These are phyloP conservation scores for Xerocomus minutiporus DNA, from an alignment of 1,284 basidiomycete species.

Conservation along the genomic window DNA sequence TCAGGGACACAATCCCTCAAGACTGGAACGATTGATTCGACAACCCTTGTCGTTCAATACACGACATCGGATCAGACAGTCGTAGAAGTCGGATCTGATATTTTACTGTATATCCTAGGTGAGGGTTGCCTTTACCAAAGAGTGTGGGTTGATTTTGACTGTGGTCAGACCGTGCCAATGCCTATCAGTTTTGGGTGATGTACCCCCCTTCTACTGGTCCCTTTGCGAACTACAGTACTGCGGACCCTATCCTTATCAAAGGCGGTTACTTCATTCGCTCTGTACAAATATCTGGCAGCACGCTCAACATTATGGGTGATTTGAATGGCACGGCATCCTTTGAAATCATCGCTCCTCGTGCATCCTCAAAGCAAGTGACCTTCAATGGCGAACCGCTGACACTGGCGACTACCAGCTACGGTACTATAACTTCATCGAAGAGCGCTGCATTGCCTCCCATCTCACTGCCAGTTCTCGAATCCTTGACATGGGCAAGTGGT, in stretches of 20 bases:
- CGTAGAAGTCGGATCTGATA: conserved; percentile 37
- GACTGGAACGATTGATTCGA: conserved; percentile 32
- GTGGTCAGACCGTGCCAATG: conserved; percentile 41
- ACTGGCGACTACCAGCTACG: conserved; percentile 37
- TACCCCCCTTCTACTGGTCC: conserved; percentile 38
- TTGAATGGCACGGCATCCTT: conserved; percentile 40
- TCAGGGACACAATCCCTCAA: conserved; percentile 39
- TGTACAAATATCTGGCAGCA: conserved; percentile 32
- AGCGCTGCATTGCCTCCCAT: conserved; percentile 14
- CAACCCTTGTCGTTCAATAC: conserved; percentile 40
- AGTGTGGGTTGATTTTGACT: conserved; percentile 3
- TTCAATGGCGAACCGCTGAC: conserved; percentile 38
- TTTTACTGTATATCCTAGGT: conserved; percentile 46
- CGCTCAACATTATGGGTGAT: conserved; percentile 40
- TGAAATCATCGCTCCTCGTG: conserved; percentile 42
- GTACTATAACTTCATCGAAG: conserved; percentile 27
- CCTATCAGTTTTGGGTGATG: conserved; percentile 49
- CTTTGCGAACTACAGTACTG: conserved; percentile 36
- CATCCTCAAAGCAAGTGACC: conserved; percentile 34
- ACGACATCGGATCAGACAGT: conserved; percentile 44
- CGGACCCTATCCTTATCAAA: conserved; percentile 43
- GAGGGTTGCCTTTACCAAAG: conserved; percentile 5
- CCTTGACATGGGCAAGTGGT: conserved; percentile 18
- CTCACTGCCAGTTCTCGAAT: conserved; percentile 18
- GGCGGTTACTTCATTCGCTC: conserved; percentile 47